phyloP scores from a whole-genome alignment of 306 rosid species.

The Cicer judaicum region DNA sequence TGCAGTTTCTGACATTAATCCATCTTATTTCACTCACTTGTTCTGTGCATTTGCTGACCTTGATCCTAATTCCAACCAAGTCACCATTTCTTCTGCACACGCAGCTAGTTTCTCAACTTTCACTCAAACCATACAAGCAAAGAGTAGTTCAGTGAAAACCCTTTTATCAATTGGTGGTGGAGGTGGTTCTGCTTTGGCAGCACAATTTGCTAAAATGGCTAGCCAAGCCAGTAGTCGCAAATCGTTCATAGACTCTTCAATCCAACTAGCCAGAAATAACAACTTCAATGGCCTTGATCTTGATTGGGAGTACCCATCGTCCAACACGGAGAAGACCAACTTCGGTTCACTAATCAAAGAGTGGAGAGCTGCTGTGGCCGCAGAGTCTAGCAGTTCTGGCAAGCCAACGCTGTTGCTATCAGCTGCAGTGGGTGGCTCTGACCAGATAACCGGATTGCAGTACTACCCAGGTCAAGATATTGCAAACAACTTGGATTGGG shows the following conservation, averaged over 20 bases:
- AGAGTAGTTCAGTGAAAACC: constrained; percentile 53
- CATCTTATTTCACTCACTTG: constrained; percentile 55
- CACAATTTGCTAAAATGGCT: constrained; percentile 41
- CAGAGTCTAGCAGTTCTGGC: constrained; percentile 42
- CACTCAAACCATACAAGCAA: constrained; percentile 43
- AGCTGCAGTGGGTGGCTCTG: constrained; percentile 51
- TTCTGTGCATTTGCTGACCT: constrained; percentile 53
- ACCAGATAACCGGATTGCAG: constrained; percentile 39
- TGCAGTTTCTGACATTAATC: constrained; percentile 45
- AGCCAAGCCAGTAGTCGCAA: constrained; percentile 38
- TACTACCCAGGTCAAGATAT: constrained; percentile 36
- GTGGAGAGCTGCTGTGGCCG: constrained; percentile 46
- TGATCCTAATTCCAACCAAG: constrained; percentile 27
- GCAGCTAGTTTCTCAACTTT: constrained; percentile 44
- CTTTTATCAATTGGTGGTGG: constrained; percentile 57
- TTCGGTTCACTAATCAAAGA: constrained; percentile 49
- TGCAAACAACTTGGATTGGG: constrained; percentile 50
- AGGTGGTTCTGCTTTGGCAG: neutral
- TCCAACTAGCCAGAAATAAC: constrained; percentile 46
- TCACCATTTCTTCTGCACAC: constrained; percentile 45
- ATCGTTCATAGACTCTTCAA: constrained; percentile 62
- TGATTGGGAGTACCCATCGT: constrained; percentile 51
- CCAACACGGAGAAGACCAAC: constrained; percentile 41
- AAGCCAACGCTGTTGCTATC: constrained; percentile 34
- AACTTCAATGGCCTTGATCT: constrained; percentile 61